Conservation (phyloP, 352 stramenopile genomes). For the Globisporangium canariense region DNA sequence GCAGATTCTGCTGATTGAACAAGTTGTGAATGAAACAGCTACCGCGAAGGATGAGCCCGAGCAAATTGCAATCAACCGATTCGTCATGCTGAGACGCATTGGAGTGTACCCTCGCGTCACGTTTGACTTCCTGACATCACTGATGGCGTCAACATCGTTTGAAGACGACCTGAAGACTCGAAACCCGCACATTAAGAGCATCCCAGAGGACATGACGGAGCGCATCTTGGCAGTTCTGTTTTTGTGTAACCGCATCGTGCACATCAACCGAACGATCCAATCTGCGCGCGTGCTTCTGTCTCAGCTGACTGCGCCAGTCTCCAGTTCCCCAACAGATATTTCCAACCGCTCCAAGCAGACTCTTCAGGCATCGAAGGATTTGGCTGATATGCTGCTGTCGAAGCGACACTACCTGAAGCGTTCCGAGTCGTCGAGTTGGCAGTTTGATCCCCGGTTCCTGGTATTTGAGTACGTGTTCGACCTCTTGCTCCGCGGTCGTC, state of each 20-base stretch:
- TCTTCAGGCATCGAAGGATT: conserved; percentile 76
- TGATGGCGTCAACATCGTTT: conserved; percentile 60
- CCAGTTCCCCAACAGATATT: neutral
- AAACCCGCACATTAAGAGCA: conserved; percentile 57
- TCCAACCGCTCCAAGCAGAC: conserved; percentile 56
- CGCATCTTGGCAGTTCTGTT: conserved; percentile 63
- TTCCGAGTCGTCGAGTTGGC: conserved; percentile 37
- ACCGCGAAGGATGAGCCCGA: conserved; percentile 5
- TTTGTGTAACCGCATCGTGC: conserved; percentile 78
- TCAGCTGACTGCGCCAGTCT: conserved; percentile 17
- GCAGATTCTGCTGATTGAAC: conserved; percentile 51
- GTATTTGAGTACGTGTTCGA: conserved; percentile 99
- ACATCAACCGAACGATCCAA: conserved; percentile 76
- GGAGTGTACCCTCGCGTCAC: conserved; percentile 56
- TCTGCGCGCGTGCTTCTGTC: conserved; percentile 32
- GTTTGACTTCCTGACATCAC: conserved; percentile 78
- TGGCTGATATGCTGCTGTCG: conserved; percentile 69
- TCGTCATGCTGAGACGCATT: conserved; percentile 57
- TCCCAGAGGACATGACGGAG: conserved; percentile 34
- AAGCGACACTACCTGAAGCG: conserved; percentile 69
- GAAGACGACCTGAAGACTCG: conserved; percentile 53
- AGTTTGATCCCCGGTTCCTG: conserved; percentile 97
- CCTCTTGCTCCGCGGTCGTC: conserved; percentile 95
- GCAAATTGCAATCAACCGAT: conserved; percentile 36
- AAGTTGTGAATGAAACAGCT: conserved; percentile 44